Evolutionary conservation across 345 rosid genomes (phyloP).

Genomic region (Arabis hirsuta): DNA sequence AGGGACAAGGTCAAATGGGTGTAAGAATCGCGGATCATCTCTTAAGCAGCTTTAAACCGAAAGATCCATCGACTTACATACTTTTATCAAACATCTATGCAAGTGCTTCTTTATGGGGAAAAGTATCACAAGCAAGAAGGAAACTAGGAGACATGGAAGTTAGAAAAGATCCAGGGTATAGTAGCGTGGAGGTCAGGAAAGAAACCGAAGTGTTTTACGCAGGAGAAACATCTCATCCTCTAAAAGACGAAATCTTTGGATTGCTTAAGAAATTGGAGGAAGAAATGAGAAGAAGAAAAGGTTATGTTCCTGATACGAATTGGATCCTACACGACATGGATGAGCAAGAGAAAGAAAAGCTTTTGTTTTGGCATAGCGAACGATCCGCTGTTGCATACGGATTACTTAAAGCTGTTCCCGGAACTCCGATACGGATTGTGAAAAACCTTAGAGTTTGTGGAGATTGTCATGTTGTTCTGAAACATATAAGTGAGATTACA

Average conservation of each 20-base stretch:
- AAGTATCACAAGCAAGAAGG: constrained; percentile 59
- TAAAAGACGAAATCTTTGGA: constrained; percentile 55
- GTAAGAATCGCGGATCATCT: constrained; percentile 61
- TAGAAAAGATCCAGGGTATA: constrained; percentile 70
- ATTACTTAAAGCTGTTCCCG: constrained; percentile 60
- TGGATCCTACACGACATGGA: constrained; percentile 65
- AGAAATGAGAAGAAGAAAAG: constrained; percentile 64
- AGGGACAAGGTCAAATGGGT: constrained; percentile 56
- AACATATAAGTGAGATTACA: constrained; percentile 57
- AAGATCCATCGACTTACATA: constrained; percentile 68
- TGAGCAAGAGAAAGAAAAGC: constrained; percentile 69
- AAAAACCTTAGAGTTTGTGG: constrained; percentile 80
- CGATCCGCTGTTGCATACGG: constrained; percentile 75
- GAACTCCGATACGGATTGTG: constrained; percentile 60
- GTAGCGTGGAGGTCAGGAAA: constrained; percentile 55
- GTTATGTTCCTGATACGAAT: constrained; percentile 75
- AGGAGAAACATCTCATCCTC: constrained; percentile 62
- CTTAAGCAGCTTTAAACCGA: constrained; percentile 51
- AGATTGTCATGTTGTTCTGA: constrained; percentile 72
- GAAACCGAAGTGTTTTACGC: constrained; percentile 68
- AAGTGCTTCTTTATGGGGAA: constrained; percentile 60
- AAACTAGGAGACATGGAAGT: constrained; percentile 58
- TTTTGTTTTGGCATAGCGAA: constrained; percentile 81
- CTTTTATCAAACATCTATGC: constrained; percentile 73
- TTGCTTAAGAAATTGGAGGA: constrained; percentile 58